These are phyloP conservation scores for Choiromyces venosus DNA, from an alignment of 495 filamentous ascomycete genomes.

Conservation along the genomic window DNA sequence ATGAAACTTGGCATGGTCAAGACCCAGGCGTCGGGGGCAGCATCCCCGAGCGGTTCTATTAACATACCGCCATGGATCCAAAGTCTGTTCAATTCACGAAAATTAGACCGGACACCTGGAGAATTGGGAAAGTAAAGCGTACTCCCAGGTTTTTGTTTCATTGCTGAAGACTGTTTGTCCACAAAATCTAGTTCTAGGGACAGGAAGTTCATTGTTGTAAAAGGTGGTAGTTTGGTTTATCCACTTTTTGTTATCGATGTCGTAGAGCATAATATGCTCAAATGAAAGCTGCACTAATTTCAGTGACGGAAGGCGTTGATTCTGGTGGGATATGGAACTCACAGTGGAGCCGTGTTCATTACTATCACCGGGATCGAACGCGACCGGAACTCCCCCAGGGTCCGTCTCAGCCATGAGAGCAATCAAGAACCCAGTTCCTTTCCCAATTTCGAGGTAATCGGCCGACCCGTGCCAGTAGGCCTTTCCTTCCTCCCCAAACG, in stretches of 20 bases:
- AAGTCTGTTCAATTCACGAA: not conserved
- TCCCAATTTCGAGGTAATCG: slow-evolving; percentile 11
- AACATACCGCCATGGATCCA: slow-evolving; percentile 21
- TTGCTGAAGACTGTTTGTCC: slow-evolving; percentile 19
- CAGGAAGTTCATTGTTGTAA: slow-evolving; percentile 10
- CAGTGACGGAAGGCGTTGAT: not conserved
- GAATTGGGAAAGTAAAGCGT: not conserved
- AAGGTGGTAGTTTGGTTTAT: slow-evolving; percentile 25
- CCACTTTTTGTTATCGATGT: slow-evolving; percentile 12
- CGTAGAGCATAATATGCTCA: slow-evolving; percentile 14
- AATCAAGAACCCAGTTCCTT: slow-evolving; percentile 16
- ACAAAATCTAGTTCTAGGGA: slow-evolving; percentile 22
- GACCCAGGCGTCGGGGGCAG: slow-evolving; percentile 16
- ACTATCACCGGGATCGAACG: not conserved
- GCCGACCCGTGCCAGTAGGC: slow-evolving; percentile 25
- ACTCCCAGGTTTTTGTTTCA: slow-evolving; percentile 26
- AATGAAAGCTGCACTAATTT: slow-evolving; percentile 5
- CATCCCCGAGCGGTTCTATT: slow-evolving; percentile 7
- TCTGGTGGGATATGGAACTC: not conserved
- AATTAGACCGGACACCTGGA: not conserved
- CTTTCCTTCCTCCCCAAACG: slow-evolving; percentile 16
- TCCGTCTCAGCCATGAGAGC: slow-evolving; percentile 19
- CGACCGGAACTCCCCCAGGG: slow-evolving; percentile 1
- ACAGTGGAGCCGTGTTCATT: slow-evolving; percentile 17
- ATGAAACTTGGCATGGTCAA: slow-evolving; percentile 28